Evolutionary conservation across 2,329 filamentous ascomycete genomes (phyloP).

Genomic region (Tympanopsis confertula): DNA sequence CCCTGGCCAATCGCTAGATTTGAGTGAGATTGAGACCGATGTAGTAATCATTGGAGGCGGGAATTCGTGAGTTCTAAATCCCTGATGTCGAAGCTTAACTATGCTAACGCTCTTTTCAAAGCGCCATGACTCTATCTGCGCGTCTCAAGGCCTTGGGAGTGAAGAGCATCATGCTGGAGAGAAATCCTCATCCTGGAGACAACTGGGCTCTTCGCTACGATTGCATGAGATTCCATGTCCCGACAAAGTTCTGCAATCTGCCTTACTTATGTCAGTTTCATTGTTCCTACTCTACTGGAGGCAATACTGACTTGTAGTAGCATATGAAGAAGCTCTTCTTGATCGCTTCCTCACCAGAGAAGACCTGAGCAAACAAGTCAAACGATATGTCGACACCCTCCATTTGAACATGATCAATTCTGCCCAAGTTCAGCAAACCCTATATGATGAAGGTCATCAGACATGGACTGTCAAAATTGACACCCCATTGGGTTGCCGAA

Average conservation of each 20-base stretch:
- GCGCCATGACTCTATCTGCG: conserved; percentile 6
- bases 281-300: background rate
- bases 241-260: conserved; percentile 11
- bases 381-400: conserved; percentile 10
- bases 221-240: conserved; percentile 9
- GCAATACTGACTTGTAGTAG: conserved; percentile 1
- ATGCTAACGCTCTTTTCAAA: background rate
- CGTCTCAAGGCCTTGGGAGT: conserved; percentile 8
- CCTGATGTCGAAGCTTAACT: background rate
- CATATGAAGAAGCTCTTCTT: conserved; percentile 5
- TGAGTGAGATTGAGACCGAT: conserved; percentile 1
- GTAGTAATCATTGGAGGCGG: background rate
- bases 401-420: conserved; percentile 13
- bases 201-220: conserved; percentile 10
- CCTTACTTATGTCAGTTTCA: conserved; percentile 9
- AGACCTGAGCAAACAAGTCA: background rate
- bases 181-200: conserved; percentile 7
- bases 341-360: background rate
- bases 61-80: conserved; percentile 4
- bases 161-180: conserved; percentile 8
- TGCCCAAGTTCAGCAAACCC: conserved; percentile 8
- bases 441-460: conserved; percentile 6
- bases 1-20: background rate
- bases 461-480: conserved; percentile 7
- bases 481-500: background rate